phyloP scores from a whole-genome alignment of 192 early-diverging fungal genomes.

The Allomyces macrogynus region DNA sequence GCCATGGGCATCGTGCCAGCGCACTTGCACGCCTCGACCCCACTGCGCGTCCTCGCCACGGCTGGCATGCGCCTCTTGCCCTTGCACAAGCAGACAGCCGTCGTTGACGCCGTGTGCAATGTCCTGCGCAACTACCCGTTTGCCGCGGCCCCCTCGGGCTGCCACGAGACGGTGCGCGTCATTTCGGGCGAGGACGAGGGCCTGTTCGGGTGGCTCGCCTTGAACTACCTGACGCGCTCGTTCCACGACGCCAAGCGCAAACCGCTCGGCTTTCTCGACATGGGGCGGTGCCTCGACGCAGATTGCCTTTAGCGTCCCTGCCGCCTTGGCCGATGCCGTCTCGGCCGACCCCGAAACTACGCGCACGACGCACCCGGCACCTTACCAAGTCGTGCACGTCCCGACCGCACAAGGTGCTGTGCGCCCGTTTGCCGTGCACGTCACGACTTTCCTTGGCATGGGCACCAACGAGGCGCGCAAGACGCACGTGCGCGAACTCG shows the following conservation, averaged over 20 bases:
- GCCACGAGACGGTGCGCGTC: constrained; percentile 54
- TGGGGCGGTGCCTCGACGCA: constrained; percentile 92
- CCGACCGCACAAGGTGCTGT: constrained; percentile 22
- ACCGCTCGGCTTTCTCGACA: constrained; percentile 78
- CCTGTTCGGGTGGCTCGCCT: constrained; percentile 84
- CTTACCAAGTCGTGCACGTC: background rate
- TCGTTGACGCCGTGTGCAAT: constrained; percentile 47
- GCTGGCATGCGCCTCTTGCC: constrained; percentile 79
- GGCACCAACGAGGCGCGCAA: constrained; percentile 82
- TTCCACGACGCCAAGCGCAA: constrained; percentile 7
- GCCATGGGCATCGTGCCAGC: constrained; percentile 46
- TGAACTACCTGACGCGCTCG: constrained; percentile 63
- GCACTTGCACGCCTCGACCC: constrained; percentile 36
- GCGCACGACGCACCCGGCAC: background rate
- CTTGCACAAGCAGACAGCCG: constrained; percentile 18
- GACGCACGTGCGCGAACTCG: constrained; percentile 46
- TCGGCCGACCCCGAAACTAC: too few species aligned
- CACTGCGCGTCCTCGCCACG: constrained; percentile 77
- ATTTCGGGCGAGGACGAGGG: constrained; percentile 91
- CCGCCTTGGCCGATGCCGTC: background rate
- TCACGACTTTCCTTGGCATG: constrained; percentile 84
- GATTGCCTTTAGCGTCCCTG: constrained; percentile 58
- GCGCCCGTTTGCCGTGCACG: constrained; percentile 47
- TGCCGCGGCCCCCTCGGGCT: constrained; percentile 19
- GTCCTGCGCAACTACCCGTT: constrained; percentile 45